phyloP scores from a whole-genome alignment of 768 basidiomycete genomes.

The Paxillus ammoniavirescens region DNA sequence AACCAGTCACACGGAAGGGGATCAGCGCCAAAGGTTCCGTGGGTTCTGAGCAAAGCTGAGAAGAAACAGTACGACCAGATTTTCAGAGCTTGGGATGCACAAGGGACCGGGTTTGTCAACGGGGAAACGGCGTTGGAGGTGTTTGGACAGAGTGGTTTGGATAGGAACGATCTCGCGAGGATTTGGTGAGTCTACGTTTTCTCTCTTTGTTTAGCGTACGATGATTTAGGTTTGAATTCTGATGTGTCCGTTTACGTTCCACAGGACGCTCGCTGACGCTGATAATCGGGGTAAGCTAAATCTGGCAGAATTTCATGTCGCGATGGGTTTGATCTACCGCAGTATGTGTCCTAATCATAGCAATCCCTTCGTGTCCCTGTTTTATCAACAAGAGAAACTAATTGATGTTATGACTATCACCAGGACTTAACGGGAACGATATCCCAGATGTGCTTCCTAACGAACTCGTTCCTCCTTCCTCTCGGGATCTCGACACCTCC shows the following conservation, averaged over 20 bases:
- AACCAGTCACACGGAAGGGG: constrained; percentile 73
- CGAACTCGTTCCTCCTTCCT: constrained; percentile 91
- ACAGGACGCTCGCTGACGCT: constrained; percentile 87
- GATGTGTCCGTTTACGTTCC: neutral
- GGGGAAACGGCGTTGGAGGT: constrained; percentile 87
- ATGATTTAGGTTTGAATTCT: neutral
- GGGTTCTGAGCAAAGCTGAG: constrained; percentile 85
- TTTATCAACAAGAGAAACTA: neutral
- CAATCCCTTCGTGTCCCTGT: neutral
- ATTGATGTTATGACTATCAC: neutral
- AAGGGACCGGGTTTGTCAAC: constrained; percentile 78
- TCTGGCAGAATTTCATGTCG: constrained; percentile 94
- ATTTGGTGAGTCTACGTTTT: constrained; percentile 70
- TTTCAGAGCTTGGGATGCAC: constrained; percentile 94
- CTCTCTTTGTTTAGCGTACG: neutral
- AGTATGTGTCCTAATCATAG: constrained; percentile 50
- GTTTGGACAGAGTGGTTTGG: constrained; percentile 89
- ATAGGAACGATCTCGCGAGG: constrained; percentile 85
- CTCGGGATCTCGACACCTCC: constrained; percentile 82
- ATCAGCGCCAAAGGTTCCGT: constrained; percentile 68
- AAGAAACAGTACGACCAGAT: constrained; percentile 97
- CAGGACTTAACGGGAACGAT: constrained; percentile 89
- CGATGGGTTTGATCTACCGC: constrained; percentile 97
- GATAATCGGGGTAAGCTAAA: constrained; percentile 96
- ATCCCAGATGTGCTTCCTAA: constrained; percentile 84